Conservation (phyloP, 495 filamentous ascomycete genomes). For the Acidomyces sp. region DNA sequence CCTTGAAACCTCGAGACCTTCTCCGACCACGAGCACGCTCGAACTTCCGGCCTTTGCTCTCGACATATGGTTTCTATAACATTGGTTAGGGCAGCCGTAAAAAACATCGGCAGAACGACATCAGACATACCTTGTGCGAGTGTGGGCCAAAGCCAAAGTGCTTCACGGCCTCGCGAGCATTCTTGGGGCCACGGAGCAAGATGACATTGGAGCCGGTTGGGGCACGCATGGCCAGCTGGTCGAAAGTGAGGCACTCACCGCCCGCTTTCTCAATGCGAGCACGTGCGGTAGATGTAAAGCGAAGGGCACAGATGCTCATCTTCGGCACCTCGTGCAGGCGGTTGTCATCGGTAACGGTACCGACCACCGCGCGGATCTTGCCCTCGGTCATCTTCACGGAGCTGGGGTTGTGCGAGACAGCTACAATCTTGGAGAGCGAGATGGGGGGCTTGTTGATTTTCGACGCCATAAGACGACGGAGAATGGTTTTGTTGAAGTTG, state of each 20-base stretch:
- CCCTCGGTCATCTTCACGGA: conserved; percentile 54
- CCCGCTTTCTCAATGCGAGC: conserved; percentile 85
- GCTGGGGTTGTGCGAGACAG: conserved; percentile 46
- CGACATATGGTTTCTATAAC: conserved; percentile 77
- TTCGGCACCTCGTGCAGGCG: conserved; percentile 80
- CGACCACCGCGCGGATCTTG: conserved; percentile 86
- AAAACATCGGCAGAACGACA: conserved; percentile 2
- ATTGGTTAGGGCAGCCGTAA: conserved; percentile 24
- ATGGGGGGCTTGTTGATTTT: conserved; percentile 49
- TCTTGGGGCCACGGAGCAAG: conserved; percentile 91
- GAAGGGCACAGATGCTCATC: conserved; percentile 78
- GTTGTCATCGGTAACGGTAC: conserved; percentile 93
- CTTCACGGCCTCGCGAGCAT: conserved; percentile 90
- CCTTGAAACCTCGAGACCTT: conserved; percentile 96
- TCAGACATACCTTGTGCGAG: conserved; percentile 70
- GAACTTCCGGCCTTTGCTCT: conserved; percentile 98
- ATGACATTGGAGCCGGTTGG: conserved; percentile 92
- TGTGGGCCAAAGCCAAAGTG: conserved; percentile 98
- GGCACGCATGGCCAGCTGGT: conserved; percentile 85
- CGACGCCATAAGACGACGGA: conserved; percentile 61
- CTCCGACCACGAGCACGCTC: conserved; percentile 95
- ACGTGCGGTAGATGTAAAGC: conserved; percentile 89
- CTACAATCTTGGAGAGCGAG: conserved; percentile 77
- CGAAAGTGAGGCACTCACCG: conserved; percentile 85
- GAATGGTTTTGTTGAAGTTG: conserved; percentile 91